phyloP scores from a whole-genome alignment of 1,284 basidiomycete genomes.

The Boletus nobilissimus region DNA sequence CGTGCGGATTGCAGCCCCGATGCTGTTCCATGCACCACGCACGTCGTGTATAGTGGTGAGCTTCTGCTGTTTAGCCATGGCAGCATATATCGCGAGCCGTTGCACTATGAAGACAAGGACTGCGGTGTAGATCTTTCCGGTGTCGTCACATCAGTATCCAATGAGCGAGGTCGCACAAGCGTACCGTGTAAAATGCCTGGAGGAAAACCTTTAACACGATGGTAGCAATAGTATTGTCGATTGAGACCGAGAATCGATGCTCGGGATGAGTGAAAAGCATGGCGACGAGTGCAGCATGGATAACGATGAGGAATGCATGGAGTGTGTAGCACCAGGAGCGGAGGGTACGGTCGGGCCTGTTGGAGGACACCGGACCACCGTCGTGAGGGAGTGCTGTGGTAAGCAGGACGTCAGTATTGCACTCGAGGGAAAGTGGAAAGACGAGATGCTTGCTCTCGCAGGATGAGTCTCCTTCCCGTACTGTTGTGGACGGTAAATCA shows the following conservation, averaged over 20 bases:
- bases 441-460: not conserved
- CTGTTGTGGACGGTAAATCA: not conserved
- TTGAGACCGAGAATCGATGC: not conserved
- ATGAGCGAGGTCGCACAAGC: not conserved
- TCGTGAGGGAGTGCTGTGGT: not conserved
- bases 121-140: slow-evolving; percentile 27
- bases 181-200: slow-evolving; percentile 22
- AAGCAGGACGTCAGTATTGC: not conserved
- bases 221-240: slow-evolving; percentile 1
- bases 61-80: slow-evolving; percentile 20
- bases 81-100: slow-evolving; percentile 1
- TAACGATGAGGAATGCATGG: slow-evolving; percentile 10
- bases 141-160: not conserved
- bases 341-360: not conserved
- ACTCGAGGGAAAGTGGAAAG: not conserved
- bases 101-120: slow-evolving; percentile 29
- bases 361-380: too few relatives aligned
- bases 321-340: slow-evolving; percentile 19
- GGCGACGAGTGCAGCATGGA: slow-evolving; percentile 10
- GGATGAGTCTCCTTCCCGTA: not conserved
- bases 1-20: slow-evolving; percentile 25
- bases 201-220: slow-evolving; percentile 6
- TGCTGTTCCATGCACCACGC: slow-evolving; percentile 33
- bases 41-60: slow-evolving; percentile 35
- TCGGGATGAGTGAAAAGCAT: slow-evolving; percentile 23